These are phyloP conservation scores for Lepidium campestre DNA, from an alignment of 441 rosid species.

Conservation along the genomic window DNA sequence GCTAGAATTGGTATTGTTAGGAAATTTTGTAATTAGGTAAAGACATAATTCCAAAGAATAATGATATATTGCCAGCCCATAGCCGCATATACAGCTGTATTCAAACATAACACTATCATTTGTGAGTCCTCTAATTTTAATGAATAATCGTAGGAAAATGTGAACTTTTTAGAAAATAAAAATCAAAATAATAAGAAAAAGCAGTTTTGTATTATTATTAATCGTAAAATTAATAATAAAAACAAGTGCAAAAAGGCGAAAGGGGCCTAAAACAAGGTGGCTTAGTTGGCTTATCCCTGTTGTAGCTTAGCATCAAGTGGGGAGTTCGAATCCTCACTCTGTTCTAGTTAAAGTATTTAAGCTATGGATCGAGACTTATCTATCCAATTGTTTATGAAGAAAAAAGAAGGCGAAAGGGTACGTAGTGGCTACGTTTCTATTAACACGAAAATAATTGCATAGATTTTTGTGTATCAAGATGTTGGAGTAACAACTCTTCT, in stretches of 20 bases:
- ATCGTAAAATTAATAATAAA: background rate
- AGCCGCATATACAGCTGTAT: slow-evolving; percentile 28
- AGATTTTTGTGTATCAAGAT: background rate
- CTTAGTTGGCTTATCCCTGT: too few relatives aligned
- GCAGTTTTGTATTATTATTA: slow-evolving; percentile 11
- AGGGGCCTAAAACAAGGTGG: too few relatives aligned
- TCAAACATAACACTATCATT: background rate
- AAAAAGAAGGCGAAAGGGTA: too few relatives aligned
- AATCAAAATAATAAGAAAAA: background rate
- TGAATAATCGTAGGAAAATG: background rate
- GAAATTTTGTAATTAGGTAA: slow-evolving; percentile 14
- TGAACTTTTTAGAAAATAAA: background rate
- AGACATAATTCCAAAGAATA: slow-evolving; percentile 5
- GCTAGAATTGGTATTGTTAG: slow-evolving; percentile 10
- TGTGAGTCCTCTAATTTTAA: background rate
- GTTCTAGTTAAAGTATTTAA: too few relatives aligned
- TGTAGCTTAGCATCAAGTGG: too few relatives aligned
- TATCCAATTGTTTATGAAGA: too few relatives aligned
- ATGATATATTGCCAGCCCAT: slow-evolving; percentile 20
- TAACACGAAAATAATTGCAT: background rate
- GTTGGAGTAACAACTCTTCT: background rate
- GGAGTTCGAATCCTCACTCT: too few relatives aligned
- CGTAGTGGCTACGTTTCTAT: background rate
- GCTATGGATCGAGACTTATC: too few relatives aligned
- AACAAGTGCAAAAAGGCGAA: background rate